A percentile compares a stretch with the other conserved stretches of the same genome.
These are phyloP conservation scores for Hypoxylon sp. DNA, from an alignment of 2,329 filamentous ascomycete species.

Conservation along the genomic window DNA sequence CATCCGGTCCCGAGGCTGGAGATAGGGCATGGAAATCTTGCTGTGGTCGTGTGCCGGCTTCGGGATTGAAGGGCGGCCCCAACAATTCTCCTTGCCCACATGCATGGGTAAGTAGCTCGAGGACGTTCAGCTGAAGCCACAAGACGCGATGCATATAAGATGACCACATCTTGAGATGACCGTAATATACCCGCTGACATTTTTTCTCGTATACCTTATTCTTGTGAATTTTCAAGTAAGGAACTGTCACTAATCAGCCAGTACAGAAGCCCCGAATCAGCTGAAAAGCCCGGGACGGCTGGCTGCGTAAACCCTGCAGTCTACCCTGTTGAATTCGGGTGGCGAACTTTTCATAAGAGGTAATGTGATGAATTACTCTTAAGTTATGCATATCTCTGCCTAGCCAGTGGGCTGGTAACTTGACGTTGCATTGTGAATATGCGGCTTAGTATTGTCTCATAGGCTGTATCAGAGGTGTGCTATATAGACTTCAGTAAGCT, in stretches of 20 bases:
- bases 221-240: neutral
- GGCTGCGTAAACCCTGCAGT: neutral
- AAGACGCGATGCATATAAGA: constrained; percentile 4
- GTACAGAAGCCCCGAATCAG: constrained; percentile 6
- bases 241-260: neutral
- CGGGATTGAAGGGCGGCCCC: neutral
- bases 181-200: constrained; percentile 20
- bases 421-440: neutral
- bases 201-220: neutral
- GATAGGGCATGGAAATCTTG: neutral
- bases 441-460: neutral
- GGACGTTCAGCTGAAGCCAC: neutral
- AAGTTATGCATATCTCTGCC: neutral
- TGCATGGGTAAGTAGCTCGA: neutral
- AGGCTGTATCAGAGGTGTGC: neutral
- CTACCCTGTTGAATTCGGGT: neutral
- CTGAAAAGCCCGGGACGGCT: constrained; percentile 2
- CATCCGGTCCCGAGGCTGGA: neutral
- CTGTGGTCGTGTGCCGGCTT: neutral
- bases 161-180: constrained; percentile 3
- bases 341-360: neutral
- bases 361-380: neutral
- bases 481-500: neutral
- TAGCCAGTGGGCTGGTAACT: neutral
- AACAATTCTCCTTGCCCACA: neutral